Conservation (phyloP, 2,329 filamentous ascomycete species). For the Ilyonectria destructans region DNA sequence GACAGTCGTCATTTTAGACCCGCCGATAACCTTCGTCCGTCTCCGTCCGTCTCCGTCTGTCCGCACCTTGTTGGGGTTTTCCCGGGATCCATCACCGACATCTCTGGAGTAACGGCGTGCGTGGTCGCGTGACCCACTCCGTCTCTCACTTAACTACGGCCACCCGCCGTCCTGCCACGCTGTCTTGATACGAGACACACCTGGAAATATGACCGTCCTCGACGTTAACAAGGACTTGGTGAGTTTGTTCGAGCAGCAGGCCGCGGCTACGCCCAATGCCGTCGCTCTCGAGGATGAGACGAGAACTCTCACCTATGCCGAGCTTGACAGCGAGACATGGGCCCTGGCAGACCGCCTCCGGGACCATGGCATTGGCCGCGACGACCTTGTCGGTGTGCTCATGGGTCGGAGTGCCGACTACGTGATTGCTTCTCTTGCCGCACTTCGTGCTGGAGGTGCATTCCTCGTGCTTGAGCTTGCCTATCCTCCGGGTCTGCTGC, state of each 20-base stretch:
- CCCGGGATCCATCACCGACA: constrained; percentile 19
- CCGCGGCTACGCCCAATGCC: constrained; percentile 77
- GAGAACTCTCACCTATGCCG: constrained; percentile 78
- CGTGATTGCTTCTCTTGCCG: constrained; percentile 83
- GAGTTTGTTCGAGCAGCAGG: constrained; percentile 80
- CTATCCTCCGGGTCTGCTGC: constrained; percentile 81
- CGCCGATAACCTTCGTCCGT: constrained; percentile 24
- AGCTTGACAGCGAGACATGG: constrained; percentile 79
- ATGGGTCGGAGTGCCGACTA: constrained; percentile 84
- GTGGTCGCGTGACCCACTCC: constrained; percentile 51
- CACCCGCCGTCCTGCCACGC: constrained; percentile 18
- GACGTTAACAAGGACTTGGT: constrained; percentile 82
- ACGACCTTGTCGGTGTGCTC: constrained; percentile 82
- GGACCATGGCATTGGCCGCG: constrained; percentile 78
- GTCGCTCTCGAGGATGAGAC: constrained; percentile 81
- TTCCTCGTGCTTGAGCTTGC: constrained; percentile 87
- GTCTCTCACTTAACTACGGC: constrained; percentile 21
- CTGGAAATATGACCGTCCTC: constrained; percentile 72
- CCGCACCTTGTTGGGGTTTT: constrained; percentile 37
- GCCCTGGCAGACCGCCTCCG: constrained; percentile 77
- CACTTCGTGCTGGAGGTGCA: constrained; percentile 84
- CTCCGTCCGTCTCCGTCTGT: constrained; percentile 35
- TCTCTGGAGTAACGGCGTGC: constrained; percentile 39
- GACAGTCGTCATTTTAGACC: constrained; percentile 6
- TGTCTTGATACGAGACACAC: constrained; percentile 20